These are phyloP conservation scores for Cytospora leucostoma DNA, from an alignment of 2,329 filamentous ascomycete genomes.

Conservation along the genomic window DNA sequence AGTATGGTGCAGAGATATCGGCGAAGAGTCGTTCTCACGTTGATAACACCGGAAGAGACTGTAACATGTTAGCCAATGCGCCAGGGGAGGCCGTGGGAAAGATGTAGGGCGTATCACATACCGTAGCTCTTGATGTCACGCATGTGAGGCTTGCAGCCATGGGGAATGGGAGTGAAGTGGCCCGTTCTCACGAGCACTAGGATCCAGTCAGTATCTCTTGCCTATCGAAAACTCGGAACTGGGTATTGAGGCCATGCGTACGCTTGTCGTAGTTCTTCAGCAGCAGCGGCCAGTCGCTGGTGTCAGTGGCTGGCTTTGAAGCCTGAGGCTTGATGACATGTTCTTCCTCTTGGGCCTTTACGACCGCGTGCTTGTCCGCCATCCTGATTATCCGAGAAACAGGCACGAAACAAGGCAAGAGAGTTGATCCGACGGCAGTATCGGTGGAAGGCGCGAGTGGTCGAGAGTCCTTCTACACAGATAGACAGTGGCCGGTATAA, in stretches of 20 bases:
- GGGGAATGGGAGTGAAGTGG: conserved; percentile 95
- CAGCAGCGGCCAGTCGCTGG: conserved; percentile 87
- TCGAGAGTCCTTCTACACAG: conserved; percentile 5
- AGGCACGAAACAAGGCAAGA: conserved; percentile 24
- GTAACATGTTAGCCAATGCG: conserved; percentile 4
- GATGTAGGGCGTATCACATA: conserved; percentile 3
- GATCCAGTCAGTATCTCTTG: conserved; percentile 32
- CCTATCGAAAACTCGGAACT: conserved; percentile 7
- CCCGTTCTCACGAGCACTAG: conserved; percentile 88
- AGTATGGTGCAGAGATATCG: not conserved
- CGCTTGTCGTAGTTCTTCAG: conserved; percentile 94
- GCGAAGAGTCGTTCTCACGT: conserved; percentile 54
- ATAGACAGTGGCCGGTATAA: not conserved
- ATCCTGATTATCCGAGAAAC: conserved; percentile 34
- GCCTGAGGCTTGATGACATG: conserved; percentile 93
- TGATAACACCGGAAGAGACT: conserved; percentile 95
- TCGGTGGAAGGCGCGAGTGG: conserved; percentile 14
- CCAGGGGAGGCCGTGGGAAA: conserved; percentile 1
- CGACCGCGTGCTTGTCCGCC: conserved; percentile 52
- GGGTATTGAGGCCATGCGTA: conserved; percentile 49
- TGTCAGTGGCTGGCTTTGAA: conserved; percentile 75
- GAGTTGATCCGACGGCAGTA: not conserved
- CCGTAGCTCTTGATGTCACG: conserved; percentile 92
- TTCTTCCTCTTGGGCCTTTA: conserved; percentile 61
- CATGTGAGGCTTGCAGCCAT: conserved; percentile 86